Conservation (phyloP, 2,329 filamentous ascomycete genomes). For the Cladosporium sp. region DNA sequence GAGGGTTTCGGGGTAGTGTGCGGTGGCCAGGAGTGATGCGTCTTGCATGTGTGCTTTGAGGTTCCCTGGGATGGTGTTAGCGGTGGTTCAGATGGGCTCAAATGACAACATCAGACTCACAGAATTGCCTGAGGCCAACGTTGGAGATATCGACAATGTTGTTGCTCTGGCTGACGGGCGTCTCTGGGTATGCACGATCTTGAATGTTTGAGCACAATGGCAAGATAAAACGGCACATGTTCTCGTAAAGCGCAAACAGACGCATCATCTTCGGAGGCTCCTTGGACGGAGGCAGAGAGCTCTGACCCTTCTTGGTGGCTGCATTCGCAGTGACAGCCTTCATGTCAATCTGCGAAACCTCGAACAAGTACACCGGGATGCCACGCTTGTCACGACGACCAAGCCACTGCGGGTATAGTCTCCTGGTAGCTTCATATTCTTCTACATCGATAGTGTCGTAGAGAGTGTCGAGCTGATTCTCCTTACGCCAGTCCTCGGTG, state of each 20-base stretch:
- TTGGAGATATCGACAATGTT: conserved; percentile 93
- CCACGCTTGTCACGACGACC: conserved; percentile 86
- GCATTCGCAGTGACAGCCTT: conserved; percentile 82
- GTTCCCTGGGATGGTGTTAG: conserved; percentile 62
- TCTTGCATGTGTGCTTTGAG: conserved; percentile 92
- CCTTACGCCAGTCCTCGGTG: conserved; percentile 82
- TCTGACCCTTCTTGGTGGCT: conserved; percentile 58
- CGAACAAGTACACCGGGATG: conserved; percentile 89
- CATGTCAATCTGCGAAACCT: conserved; percentile 77
- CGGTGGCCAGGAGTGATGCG: conserved; percentile 82
- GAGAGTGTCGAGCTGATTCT: conserved; percentile 74
- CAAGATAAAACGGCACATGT: conserved; percentile 82
- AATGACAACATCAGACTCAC: not conserved
- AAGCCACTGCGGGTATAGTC: conserved; percentile 92
- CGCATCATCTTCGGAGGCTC: conserved; percentile 75
- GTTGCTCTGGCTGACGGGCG: conserved; percentile 88
- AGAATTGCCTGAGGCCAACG: conserved; percentile 84
- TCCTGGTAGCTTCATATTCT: conserved; percentile 76
- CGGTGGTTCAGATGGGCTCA: too few relatives aligned
- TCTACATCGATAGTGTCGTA: conserved; percentile 85
- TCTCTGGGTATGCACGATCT: conserved; percentile 70
- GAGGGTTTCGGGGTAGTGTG: conserved; percentile 91
- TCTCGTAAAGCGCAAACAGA: conserved; percentile 91
- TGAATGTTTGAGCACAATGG: conserved; percentile 77
- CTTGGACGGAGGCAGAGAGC: conserved; percentile 56